Percentiles rank a stretch among this genome's conserved stretches.
phyloP scores from a whole-genome alignment of 306 rosid species.

The Geum urbanum region DNA sequence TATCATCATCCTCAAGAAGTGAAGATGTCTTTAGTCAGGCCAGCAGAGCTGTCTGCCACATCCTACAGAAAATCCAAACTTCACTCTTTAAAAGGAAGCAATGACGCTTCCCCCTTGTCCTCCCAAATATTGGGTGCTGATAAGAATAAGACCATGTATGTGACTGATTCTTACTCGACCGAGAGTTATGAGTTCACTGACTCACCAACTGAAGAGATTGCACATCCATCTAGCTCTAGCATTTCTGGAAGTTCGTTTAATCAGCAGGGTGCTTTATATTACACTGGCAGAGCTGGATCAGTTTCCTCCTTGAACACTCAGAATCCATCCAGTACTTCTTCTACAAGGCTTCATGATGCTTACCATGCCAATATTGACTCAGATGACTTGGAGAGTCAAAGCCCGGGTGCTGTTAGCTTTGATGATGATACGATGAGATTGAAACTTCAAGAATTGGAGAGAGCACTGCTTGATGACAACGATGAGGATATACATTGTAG shows the following conservation, averaged over 20 bases:
- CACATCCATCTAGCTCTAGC: slow-evolving; percentile 49
- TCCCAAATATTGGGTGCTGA: slow-evolving; percentile 46
- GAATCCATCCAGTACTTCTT: slow-evolving; percentile 37
- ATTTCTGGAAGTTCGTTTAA: slow-evolving; percentile 49
- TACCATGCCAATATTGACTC: slow-evolving; percentile 40
- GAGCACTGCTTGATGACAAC: slow-evolving; percentile 68
- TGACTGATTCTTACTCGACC: slow-evolving; percentile 51
- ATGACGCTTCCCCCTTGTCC: slow-evolving; percentile 44
- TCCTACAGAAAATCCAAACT: slow-evolving; percentile 60
- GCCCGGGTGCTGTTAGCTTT: slow-evolving; percentile 41
- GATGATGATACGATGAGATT: slow-evolving; percentile 58
- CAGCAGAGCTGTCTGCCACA: slow-evolving; percentile 49
- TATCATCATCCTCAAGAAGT: slow-evolving; percentile 21
- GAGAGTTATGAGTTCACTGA: slow-evolving; percentile 76
- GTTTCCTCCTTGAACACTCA: slow-evolving; percentile 34
- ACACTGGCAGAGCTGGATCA: slow-evolving; percentile 34
- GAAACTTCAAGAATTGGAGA: slow-evolving; percentile 85
- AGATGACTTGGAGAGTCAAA: slow-evolving; percentile 53
- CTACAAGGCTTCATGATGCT: slow-evolving; percentile 35
- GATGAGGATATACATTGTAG: slow-evolving; percentile 43
- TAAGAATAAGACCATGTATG: slow-evolving; percentile 39
- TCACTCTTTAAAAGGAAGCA: slow-evolving; percentile 57
- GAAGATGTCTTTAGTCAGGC: slow-evolving; percentile 62
- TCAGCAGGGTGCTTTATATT: slow-evolving; percentile 37
- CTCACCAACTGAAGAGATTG: slow-evolving; percentile 58